phyloP scores from a whole-genome alignment of 371 early-diverging fungal species.

The Mortierella sp. region DNA sequence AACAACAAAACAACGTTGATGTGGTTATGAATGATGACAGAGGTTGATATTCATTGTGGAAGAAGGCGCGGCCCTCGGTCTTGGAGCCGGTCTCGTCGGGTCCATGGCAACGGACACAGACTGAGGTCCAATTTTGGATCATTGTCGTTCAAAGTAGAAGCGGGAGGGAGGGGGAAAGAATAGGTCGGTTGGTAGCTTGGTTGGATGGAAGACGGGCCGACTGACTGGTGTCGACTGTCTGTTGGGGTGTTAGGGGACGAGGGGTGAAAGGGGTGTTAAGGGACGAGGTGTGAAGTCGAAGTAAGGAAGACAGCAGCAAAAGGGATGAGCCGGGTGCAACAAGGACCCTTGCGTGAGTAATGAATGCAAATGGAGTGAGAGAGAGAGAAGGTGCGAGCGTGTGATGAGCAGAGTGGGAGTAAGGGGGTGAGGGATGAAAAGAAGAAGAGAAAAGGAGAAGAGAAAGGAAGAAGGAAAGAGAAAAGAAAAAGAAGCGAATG shows the following conservation, averaged over 20 bases:
- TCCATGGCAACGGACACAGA: conserved; percentile 57
- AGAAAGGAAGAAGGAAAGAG: not conserved
- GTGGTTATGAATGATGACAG: conserved; percentile 15
- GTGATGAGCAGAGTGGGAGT: not conserved
- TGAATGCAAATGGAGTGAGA: not conserved
- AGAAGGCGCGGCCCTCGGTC: conserved; percentile 57
- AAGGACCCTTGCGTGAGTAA: not conserved
- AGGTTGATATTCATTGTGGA: conserved; percentile 58
- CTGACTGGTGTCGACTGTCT: not conserved
- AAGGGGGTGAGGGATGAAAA: conserved; percentile 2
- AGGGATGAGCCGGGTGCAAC: not conserved
- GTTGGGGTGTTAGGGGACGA: not conserved
- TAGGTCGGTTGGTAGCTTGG: not conserved
- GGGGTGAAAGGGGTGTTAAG: not conserved
- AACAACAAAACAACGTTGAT: not conserved
- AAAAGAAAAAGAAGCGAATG: not conserved
- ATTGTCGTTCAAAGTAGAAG: conserved; percentile 23
- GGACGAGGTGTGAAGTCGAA: not conserved
- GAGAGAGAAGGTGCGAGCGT: not conserved
- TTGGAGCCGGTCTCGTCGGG: conserved; percentile 49
- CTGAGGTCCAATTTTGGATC: conserved; percentile 58
- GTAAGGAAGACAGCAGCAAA: not conserved
- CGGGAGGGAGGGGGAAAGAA: not conserved
- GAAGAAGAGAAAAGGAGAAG: not conserved
- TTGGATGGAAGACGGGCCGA: not conserved